These are phyloP conservation scores for Hypoxylon sp. DNA, from an alignment of 2,329 filamentous ascomycete species.

Conservation along the genomic window DNA sequence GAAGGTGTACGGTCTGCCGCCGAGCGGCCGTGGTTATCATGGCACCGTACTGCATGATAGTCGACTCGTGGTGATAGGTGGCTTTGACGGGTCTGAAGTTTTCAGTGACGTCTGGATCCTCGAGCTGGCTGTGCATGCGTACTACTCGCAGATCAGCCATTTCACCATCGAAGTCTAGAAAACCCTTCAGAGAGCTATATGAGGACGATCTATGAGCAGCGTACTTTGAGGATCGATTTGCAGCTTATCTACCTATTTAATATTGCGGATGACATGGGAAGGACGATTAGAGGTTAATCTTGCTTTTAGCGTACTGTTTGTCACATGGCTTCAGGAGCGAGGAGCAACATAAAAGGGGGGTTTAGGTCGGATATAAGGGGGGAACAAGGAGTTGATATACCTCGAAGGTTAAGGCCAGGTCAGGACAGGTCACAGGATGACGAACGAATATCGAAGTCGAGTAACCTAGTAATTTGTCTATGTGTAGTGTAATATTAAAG, in stretches of 20 bases:
- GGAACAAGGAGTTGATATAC: slow-evolving; percentile 12
- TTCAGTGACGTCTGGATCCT: slow-evolving; percentile 78
- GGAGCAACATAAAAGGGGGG: slow-evolving; percentile 26
- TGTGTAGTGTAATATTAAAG: slow-evolving; percentile 37
- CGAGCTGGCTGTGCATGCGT: slow-evolving; percentile 78
- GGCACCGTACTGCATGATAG: slow-evolving; percentile 76
- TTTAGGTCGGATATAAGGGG: slow-evolving; percentile 2
- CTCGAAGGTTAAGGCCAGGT: slow-evolving; percentile 15
- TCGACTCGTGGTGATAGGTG: slow-evolving; percentile 74
- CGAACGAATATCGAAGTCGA: slow-evolving; percentile 16
- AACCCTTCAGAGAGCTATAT: background rate
- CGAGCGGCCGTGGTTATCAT: slow-evolving; percentile 76
- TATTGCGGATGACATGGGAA: slow-evolving; percentile 8
- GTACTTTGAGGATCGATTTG: background rate
- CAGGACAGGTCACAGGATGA: slow-evolving; percentile 31
- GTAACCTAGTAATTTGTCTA: slow-evolving; percentile 30
- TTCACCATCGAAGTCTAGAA: slow-evolving; percentile 76
- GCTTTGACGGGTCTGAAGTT: slow-evolving; percentile 77
- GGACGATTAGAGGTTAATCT: slow-evolving; percentile 18
- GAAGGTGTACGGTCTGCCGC: slow-evolving; percentile 74
- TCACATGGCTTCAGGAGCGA: slow-evolving; percentile 8
- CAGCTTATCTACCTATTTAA: slow-evolving; percentile 4
- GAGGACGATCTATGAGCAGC: background rate
- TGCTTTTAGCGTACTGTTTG: slow-evolving; percentile 28
- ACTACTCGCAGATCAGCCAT: slow-evolving; percentile 81